These are phyloP conservation scores for Botrytis medusae DNA, from an alignment of 2,329 filamentous ascomycete genomes.

Conservation along the genomic window DNA sequence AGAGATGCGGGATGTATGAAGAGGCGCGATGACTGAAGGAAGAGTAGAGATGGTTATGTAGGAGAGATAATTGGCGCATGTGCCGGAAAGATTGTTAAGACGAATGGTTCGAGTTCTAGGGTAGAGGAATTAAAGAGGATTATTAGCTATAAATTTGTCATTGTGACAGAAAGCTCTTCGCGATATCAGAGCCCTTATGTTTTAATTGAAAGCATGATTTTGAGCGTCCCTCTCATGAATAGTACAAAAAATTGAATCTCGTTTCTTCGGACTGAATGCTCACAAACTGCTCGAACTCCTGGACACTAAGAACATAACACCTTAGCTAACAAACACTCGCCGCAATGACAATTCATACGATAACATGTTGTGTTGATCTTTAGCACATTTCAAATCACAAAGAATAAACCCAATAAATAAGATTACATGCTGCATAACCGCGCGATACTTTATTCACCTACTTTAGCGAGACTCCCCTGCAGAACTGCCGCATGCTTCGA, in stretches of 20 bases:
- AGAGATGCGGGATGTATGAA: neutral
- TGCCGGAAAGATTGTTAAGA: neutral
- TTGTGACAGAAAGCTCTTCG: rapidly evolving
- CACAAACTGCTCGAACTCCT: neutral
- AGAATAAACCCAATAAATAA: neutral
- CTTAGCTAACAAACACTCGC: neutral
- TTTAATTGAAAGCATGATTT: neutral
- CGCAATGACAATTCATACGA: neutral
- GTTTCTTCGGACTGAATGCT: neutral
- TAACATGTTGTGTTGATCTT: neutral
- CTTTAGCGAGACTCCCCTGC: neutral
- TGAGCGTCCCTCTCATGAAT: neutral
- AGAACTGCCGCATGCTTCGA: neutral
- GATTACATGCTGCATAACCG: neutral
- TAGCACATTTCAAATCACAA: neutral
- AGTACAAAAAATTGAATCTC: too few species aligned
- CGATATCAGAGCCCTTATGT: neutral
- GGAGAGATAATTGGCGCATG: neutral
- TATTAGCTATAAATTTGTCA: neutral
- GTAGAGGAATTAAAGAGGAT: neutral
- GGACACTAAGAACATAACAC: neutral
- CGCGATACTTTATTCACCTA: neutral
- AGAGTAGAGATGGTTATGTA: neutral
- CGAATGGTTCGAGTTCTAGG: neutral
- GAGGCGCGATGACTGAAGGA: neutral